Percentiles rank a stretch among this genome's conserved stretches.
Evolutionary conservation across 257 asterid species (phyloP).

Genomic region (Solanum piurae): DNA sequence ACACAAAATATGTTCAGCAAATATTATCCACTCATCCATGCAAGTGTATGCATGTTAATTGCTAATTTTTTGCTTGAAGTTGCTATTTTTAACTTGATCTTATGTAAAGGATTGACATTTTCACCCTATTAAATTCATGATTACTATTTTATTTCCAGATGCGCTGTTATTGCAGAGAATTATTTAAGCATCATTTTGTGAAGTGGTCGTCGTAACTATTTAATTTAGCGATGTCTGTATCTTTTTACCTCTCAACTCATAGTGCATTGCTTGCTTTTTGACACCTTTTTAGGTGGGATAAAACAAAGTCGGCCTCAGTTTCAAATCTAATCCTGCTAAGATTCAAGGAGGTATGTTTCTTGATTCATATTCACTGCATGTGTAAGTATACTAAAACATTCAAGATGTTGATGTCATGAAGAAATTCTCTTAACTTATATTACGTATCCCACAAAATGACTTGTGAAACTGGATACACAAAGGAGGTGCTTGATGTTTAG

Average conservation of each 20-base stretch:
- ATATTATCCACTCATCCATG: neutral
- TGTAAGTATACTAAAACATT: neutral
- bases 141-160: neutral
- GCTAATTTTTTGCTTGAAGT: neutral
- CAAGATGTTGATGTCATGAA: neutral
- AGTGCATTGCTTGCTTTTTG: neutral
- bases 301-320: constrained; percentile 62
- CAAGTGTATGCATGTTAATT: neutral
- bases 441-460: neutral
- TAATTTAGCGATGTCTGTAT: neutral
- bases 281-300: constrained; percentile 69
- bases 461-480: neutral
- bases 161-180: neutral
- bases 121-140: neutral
- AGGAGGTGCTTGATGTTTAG: neutral
- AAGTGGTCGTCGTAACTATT: neutral
- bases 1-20: neutral
- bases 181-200: neutral
- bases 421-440: neutral
- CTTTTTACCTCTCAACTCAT: constrained; percentile 1
- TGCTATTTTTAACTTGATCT: neutral
- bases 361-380: neutral
- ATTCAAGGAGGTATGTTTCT: constrained; percentile 63
- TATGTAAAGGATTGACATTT: neutral
- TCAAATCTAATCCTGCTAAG: constrained; percentile 77